Evolutionary conservation across 2,329 filamentous ascomycete genomes (phyloP).

Genomic region (Paraphaeosphaeria minitans): DNA sequence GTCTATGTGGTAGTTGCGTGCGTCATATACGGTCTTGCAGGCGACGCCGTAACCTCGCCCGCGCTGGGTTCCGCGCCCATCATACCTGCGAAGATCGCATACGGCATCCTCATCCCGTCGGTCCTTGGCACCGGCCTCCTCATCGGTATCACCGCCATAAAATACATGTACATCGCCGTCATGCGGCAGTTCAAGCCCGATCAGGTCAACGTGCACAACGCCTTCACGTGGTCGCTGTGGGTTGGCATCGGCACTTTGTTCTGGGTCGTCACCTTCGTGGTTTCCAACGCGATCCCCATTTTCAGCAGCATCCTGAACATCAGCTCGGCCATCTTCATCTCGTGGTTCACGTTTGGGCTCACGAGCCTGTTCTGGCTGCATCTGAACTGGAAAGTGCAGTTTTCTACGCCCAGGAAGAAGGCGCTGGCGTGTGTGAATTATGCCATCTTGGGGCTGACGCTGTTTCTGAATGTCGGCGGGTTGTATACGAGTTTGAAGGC

Average conservation of each 20-base stretch:
- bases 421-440: constrained; percentile 27
- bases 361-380: constrained; percentile 39
- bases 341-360: constrained; percentile 36
- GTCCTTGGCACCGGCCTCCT: constrained; percentile 31
- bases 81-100: constrained; percentile 31
- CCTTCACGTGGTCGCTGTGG: constrained; percentile 27
- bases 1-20: constrained; percentile 18
- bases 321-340: constrained; percentile 29
- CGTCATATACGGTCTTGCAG: constrained; percentile 31
- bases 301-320: constrained; percentile 36
- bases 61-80: constrained; percentile 29
- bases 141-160: constrained; percentile 9
- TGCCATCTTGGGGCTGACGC: constrained; percentile 27
- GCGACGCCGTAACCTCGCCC: constrained; percentile 32
- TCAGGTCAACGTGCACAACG: constrained; percentile 19
- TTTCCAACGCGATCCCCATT: constrained; percentile 36
- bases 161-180: constrained; percentile 19
- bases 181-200: constrained; percentile 26
- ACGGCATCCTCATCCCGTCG: constrained; percentile 28
- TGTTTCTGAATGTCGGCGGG: constrained; percentile 32
- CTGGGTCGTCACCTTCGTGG: constrained; percentile 34
- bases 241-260: constrained; percentile 30
- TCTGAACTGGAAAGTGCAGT: constrained; percentile 34
- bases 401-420: constrained; percentile 27
- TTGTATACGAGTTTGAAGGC: constrained; percentile 34